These are phyloP conservation scores for Filosporella fistucella DNA, from an alignment of 495 filamentous ascomycete genomes.

Conservation along the genomic window DNA sequence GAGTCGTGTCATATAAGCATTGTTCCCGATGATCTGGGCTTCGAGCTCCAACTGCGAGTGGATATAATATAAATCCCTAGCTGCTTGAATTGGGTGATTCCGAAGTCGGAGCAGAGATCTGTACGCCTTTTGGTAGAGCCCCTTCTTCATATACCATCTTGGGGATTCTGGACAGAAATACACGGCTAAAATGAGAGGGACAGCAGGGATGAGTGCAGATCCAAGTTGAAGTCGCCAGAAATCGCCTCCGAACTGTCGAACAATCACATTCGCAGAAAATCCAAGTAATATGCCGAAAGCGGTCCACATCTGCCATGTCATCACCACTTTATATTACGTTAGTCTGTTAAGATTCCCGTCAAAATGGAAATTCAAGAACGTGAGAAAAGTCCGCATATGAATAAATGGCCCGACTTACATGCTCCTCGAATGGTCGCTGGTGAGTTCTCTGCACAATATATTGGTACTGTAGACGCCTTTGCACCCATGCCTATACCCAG, in stretches of 20 bases:
- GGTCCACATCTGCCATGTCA: conserved; percentile 87
- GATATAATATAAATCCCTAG: conserved; percentile 73
- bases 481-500: conserved; percentile 72
- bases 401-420: conserved; percentile 17
- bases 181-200: conserved; percentile 60
- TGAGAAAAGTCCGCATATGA: conserved; percentile 18
- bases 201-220: conserved; percentile 71
- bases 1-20: conserved; percentile 48
- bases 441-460: conserved; percentile 77
- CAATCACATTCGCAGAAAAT: conserved; percentile 64
- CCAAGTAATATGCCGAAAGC: conserved; percentile 64
- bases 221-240: conserved; percentile 78
- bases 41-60: conserved; percentile 50
- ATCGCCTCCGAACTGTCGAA: conserved; percentile 46
- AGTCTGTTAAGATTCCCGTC: neutral
- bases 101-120: conserved; percentile 56
- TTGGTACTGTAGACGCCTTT: conserved; percentile 59
- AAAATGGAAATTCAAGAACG: neutral
- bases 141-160: conserved; percentile 60
- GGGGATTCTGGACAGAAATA: conserved; percentile 74
- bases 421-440: conserved; percentile 72
- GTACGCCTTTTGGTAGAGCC: conserved; percentile 57
- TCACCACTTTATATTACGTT: conserved; percentile 46
- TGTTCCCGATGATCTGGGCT: conserved; percentile 36
- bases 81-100: conserved; percentile 62